Base-by-base conservation (phyloP, 2,329 filamentous ascomycete genomes). In the Beauveria pseudobassiana region DNA sequence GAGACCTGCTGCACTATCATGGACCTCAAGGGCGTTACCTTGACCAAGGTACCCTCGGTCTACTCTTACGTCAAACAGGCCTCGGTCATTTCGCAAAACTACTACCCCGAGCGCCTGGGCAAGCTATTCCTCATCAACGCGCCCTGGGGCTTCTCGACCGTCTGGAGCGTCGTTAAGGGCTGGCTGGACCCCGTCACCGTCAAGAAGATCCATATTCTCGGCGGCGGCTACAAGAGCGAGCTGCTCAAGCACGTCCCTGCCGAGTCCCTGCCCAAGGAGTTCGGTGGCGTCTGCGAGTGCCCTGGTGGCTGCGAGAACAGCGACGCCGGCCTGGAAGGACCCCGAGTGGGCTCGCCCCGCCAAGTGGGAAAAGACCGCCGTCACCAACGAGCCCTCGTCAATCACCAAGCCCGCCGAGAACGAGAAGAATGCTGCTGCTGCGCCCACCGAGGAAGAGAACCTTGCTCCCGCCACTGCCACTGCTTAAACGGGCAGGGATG, bases 1-100 rank as follows among this genome's bases (percentile, higher is more conserved):
- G 95, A 99, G 82, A 99, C 95, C 26, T 97, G 91, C 81, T 98
- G 95, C 87, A 93, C 90, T 66, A 92, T 99, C 78, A 95, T 98
- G 88, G 95, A 99, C 77, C 84, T 97, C 75, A 96, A 96, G 81
- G 93, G 93, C 65, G 93, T 99, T 26, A 91, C 91, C 63, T 78
- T 98, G 69, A 83, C 82, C 73, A 95, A 89, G 77, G 87, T 91
- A 49, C 83, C 86, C 65, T 88, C 89, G 64, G 93, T 97, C 63
- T 96, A 96, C 80, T 83, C 86, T 60, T 98, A 97, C 80, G 85
- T 99, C 68, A 86, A 86, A 70, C 85, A 89, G 73, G 92, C 91
- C 51, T 95, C 91, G 40, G 87, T 80, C 74, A 90, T 99, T 78
- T 96, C 91, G 66, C 95, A 98, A 79, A 96, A 98, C 84, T 96